Evolutionary conservation across 805 yeast species (phyloP).

Genomic region (Ogataea paradorogensis): DNA sequence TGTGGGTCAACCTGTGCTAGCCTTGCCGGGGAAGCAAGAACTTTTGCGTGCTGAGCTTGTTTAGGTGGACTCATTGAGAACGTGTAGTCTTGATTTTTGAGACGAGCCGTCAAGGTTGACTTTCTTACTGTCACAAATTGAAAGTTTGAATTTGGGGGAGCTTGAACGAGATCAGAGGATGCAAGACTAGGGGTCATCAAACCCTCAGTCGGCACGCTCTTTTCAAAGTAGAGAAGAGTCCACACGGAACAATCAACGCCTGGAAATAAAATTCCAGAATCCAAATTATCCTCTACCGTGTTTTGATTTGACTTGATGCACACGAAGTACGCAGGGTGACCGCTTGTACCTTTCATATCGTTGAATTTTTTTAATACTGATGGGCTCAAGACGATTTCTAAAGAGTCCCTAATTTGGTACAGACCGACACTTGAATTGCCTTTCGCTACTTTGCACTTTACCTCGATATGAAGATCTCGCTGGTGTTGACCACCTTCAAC

Average conservation of each 20-base stretch:
- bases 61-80: slow-evolving; percentile 13
- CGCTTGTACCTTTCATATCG: neutral
- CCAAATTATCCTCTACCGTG: no score
- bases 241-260: neutral
- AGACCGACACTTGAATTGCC: neutral
- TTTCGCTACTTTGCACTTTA: neutral
- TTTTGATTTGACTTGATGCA: neutral
- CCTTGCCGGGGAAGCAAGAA: slow-evolving; percentile 4
- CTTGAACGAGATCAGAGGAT: neutral
- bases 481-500: no score
- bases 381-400: neutral
- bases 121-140: neutral
- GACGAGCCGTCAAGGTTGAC: neutral
- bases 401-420: neutral
- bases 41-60: neutral
- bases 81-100: neutral
- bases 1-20: slow-evolving; percentile 26
- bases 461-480: neutral
- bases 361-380: neutral
- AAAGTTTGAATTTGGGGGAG: neutral
- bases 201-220: no score
- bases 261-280: neutral
- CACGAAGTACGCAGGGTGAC: neutral
- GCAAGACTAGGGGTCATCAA: no score
- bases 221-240: neutral